Percentiles rank a stretch among this genome's conserved stretches.
Evolutionary conservation across 1,284 basidiomycete species (phyloP).

Genomic region (Boletus nobilissimus): DNA sequence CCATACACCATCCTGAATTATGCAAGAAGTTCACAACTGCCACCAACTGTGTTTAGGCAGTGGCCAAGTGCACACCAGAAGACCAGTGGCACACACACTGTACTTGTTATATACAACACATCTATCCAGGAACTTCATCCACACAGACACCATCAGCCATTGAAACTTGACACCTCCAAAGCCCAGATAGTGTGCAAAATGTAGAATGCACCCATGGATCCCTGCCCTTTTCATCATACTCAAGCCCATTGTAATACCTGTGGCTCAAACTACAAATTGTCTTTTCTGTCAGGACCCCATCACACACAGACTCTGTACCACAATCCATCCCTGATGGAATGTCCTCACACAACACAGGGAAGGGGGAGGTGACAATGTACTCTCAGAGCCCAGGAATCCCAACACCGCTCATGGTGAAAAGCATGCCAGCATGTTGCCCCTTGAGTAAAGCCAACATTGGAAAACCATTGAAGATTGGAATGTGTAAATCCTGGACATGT

Average conservation of each 20-base stretch:
- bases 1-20: too few species aligned
- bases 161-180: too few species aligned
- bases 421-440: slow-evolving; percentile 32
- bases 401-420: slow-evolving; percentile 34
- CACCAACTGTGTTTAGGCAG: too few species aligned
- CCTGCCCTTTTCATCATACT: slow-evolving; percentile 26
- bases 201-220: slow-evolving; percentile 34
- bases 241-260: slow-evolving; percentile 28
- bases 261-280: slow-evolving; percentile 33
- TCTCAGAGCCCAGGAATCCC: slow-evolving; percentile 22
- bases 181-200: not conserved
- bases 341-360: not conserved
- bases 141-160: not conserved
- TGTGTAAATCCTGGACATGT: slow-evolving; percentile 11
- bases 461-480: slow-evolving; percentile 22
- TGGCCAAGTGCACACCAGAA: too few species aligned
- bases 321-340: too few species aligned
- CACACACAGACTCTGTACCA: slow-evolving; percentile 33
- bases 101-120: too few species aligned
- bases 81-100: too few species aligned
- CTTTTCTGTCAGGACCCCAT: slow-evolving; percentile 27
- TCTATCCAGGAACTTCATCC: too few species aligned
- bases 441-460: slow-evolving; percentile 36
- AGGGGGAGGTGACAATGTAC: slow-evolving; percentile 25
- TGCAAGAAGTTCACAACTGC: too few species aligned